Conservation (phyloP, 441 rosid genomes). For the Omphalea diandra region DNA sequence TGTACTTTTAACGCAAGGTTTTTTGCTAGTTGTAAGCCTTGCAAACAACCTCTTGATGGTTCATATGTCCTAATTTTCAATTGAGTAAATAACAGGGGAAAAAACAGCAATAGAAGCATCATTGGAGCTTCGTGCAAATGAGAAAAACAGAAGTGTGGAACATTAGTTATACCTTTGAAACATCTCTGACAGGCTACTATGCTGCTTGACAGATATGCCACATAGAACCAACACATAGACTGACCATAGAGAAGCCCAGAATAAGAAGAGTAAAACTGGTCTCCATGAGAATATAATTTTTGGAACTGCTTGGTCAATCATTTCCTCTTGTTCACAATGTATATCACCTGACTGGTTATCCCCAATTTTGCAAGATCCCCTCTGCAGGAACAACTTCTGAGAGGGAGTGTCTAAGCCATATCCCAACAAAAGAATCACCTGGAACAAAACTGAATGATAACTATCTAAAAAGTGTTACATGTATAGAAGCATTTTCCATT, state of each 20-base stretch:
- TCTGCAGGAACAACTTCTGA: conserved; percentile 54
- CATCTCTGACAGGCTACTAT: too few species aligned
- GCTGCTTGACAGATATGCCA: too few species aligned
- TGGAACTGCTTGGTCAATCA: conserved; percentile 26
- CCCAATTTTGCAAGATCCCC: conserved; percentile 31
- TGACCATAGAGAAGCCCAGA: conserved; percentile 77
- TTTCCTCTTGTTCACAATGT: conserved; percentile 25
- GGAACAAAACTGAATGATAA: conserved; percentile 30
- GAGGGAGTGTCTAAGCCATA: conserved; percentile 89
- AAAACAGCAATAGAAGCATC: background rate
- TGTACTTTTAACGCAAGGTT: background rate
- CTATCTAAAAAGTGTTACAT: too few species aligned
- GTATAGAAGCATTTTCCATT: background rate
- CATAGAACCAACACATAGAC: conserved; percentile 65
- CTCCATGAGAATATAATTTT: conserved; percentile 54
- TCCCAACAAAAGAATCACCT: conserved; percentile 76
- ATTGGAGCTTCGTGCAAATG: conserved; percentile 5
- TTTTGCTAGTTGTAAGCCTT: conserved; percentile 1
- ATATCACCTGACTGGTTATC: conserved; percentile 31
- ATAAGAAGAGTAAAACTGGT: conserved; percentile 51
- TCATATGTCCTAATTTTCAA: background rate
- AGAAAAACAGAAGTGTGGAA: background rate
- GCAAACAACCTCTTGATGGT: background rate
- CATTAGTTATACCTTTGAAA: conserved; percentile 58
- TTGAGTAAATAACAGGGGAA: background rate